Base-by-base conservation (phyloP, 2,329 filamentous ascomycete species). In the Calycina herbarum region DNA sequence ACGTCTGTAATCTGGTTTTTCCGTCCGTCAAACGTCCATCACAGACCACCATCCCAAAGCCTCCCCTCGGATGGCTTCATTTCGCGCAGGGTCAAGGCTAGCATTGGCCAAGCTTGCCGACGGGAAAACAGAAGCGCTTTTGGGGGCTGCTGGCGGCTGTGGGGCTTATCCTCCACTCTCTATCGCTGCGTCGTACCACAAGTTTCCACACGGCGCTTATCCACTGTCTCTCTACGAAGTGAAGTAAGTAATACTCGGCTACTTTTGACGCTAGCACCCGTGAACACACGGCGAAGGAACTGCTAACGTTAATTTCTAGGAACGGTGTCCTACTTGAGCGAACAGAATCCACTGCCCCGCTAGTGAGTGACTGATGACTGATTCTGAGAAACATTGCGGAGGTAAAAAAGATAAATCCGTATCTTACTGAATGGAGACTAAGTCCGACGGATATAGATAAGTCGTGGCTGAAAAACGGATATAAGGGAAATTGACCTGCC, bases 1-100 rank as follows among this genome's bases (percentile, higher is more conserved):
- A 51, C 45, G n/a, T 51, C 45, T n/a, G 42, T 48, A 24, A n/a
- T 51, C 45, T 51, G 45, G 20, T 51, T 51, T 24, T 51, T 51
- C 45, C 45, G 42, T 45, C 42, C 40, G n/a, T 48, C 42, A 20
- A 51, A 24, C 45, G n/a, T 27, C 24, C 45, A 51, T 2, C 45
- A 51, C 35, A 20, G 20, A 24, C n/a, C 45, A 51, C 10, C 45
- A n/a, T 24, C 45, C n/a, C 45, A 24, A 51, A 51, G 45, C 45
- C 45, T 24, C n/a, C 45, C n/a, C 20, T 51, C 45, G 45, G 45
- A 51, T 51, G 45, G 45, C 45, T 51, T 27, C 20, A 51, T 51
- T 51, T 51, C 45, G 45, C 45, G 45, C 20, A 51, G 45, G 45
- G 45, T 51, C 45, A 20, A 24, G 45, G 45, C n/a, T 20, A 24